Percentiles rank a stretch among this genome's conserved stretches.
Conservation (phyloP, 2,329 filamentous ascomycete genomes). For the Diaporthe humulicola region DNA sequence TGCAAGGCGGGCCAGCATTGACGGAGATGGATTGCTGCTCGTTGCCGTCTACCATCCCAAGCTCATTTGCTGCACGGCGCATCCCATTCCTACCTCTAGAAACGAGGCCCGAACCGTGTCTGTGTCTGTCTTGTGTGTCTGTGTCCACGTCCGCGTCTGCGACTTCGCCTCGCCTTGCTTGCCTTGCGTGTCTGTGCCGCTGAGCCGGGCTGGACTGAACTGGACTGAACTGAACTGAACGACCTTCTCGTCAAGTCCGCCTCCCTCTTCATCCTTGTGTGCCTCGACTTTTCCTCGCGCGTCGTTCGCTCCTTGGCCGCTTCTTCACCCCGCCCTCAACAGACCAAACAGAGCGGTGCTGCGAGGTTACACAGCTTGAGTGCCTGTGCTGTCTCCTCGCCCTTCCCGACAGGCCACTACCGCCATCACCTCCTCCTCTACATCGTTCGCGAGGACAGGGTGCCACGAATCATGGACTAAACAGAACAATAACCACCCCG, state of each 20-base stretch:
- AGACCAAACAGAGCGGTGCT: slow-evolving; percentile 21
- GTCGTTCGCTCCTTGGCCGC: slow-evolving; percentile 2
- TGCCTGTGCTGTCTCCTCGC: not conserved
- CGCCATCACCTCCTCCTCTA: not conserved
- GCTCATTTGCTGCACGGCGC: slow-evolving; percentile 17
- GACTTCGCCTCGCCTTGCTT: not conserved
- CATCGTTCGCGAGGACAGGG: not conserved
- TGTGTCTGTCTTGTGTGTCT: not conserved
- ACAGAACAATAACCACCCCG: not conserved
- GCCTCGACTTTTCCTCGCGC: slow-evolving; percentile 1
- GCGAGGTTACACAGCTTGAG: slow-evolving; percentile 19
- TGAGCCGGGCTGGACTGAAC: not conserved
- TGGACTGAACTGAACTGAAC: not conserved
- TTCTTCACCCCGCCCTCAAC: slow-evolving; percentile 6
- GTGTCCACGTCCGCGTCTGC: not conserved
- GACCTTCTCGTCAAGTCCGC: not conserved
- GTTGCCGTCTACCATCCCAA: slow-evolving; percentile 3
- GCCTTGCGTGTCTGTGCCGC: not conserved
- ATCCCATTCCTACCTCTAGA: slow-evolving; percentile 14
- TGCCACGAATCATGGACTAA: slow-evolving; percentile 35
- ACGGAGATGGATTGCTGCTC: slow-evolving; percentile 2
- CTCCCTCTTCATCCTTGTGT: not conserved
- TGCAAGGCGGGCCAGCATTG: slow-evolving; percentile 1
- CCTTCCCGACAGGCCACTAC: not conserved
- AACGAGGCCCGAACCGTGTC: not conserved